A percentile compares a stretch with the other conserved stretches of the same genome.
Evolutionary conservation across 2,329 filamentous ascomycete species (phyloP).

Genomic region (Apiospora rasikravindrae): DNA sequence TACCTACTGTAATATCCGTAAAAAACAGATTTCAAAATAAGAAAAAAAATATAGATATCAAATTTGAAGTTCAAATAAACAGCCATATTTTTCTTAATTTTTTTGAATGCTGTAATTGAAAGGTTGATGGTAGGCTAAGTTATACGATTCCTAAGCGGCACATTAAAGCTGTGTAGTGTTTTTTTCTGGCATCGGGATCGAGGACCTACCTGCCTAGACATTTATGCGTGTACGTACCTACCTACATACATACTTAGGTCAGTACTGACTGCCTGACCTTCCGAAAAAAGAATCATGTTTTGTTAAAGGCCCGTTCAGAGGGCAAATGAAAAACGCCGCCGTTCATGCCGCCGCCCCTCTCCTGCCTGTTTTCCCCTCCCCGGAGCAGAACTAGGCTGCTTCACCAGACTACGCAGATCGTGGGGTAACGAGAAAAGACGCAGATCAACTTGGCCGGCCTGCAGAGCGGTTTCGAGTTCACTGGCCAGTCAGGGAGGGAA

Average conservation of each 20-base stretch:
- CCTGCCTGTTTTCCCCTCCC: not conserved
- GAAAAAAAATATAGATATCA: too few relatives aligned
- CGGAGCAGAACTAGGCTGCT: not conserved
- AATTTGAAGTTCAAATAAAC: too few relatives aligned
- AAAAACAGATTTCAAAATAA: too few relatives aligned
- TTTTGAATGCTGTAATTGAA: too few relatives aligned
- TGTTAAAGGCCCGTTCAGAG: not conserved
- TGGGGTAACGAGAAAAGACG: slow-evolving; percentile 10
- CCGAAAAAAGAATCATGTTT: not conserved
- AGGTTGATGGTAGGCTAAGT: too few relatives aligned
- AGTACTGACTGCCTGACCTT: slow-evolving; percentile 1
- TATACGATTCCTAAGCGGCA: too few relatives aligned
- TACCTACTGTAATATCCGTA: too few relatives aligned
- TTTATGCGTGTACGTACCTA: not conserved
- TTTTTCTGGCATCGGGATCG: slow-evolving; percentile 8
- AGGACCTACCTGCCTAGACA: not conserved
- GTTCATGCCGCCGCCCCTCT: not conserved
- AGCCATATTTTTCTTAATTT: too few relatives aligned
- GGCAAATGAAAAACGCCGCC: not conserved
- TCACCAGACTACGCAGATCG: not conserved
- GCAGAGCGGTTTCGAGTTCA: not conserved
- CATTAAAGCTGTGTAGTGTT: too few relatives aligned
- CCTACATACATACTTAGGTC: too few relatives aligned
- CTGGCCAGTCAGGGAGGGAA: slow-evolving; percentile 7
- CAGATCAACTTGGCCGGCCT: slow-evolving; percentile 5